These are phyloP conservation scores for Trichoderma sp. DNA, from an alignment of 2,329 filamentous ascomycete species.

Conservation along the genomic window DNA sequence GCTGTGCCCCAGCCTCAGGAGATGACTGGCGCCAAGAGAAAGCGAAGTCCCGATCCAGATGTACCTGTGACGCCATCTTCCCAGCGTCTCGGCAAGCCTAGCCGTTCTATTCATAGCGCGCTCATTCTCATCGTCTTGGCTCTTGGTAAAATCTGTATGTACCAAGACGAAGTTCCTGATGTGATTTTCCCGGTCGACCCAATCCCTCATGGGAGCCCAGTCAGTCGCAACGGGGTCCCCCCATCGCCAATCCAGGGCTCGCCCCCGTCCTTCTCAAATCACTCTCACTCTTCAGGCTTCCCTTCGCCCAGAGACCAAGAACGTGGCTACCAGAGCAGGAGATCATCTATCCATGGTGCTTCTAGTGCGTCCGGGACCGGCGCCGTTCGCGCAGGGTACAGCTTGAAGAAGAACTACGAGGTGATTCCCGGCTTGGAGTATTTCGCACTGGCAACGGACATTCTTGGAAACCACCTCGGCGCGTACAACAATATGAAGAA, in stretches of 20 bases:
- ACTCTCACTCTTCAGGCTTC: conserved; percentile 55
- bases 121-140: conserved; percentile 83
- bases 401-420: conserved; percentile 68
- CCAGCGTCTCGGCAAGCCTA: conserved; percentile 54
- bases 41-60: conserved; percentile 55
- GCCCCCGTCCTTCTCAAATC: conserved; percentile 51
- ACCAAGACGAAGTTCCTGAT: conserved; percentile 59
- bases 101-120: conserved; percentile 75
- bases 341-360: conserved; percentile 55
- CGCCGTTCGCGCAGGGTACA: conserved; percentile 37
- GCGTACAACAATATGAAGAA: conserved; percentile 80
- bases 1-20: conserved; percentile 40
- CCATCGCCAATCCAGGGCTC: conserved; percentile 60
- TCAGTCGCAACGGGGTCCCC: conserved; percentile 55
- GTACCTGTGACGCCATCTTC: conserved; percentile 38
- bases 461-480: conserved; percentile 79
- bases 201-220: conserved; percentile 42
- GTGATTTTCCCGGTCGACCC: conserved; percentile 51
- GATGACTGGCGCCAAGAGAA: conserved; percentile 54
- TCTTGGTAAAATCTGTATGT: conserved; percentile 77
- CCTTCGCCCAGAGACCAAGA: conserved; percentile 59
- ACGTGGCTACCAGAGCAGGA: conserved; percentile 50
- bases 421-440: conserved; percentile 88
- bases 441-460: conserved; percentile 83
- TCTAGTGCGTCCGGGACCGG: conserved; percentile 14